Conservation (phyloP, 331 rosid species). For the Quercus phellos region DNA sequence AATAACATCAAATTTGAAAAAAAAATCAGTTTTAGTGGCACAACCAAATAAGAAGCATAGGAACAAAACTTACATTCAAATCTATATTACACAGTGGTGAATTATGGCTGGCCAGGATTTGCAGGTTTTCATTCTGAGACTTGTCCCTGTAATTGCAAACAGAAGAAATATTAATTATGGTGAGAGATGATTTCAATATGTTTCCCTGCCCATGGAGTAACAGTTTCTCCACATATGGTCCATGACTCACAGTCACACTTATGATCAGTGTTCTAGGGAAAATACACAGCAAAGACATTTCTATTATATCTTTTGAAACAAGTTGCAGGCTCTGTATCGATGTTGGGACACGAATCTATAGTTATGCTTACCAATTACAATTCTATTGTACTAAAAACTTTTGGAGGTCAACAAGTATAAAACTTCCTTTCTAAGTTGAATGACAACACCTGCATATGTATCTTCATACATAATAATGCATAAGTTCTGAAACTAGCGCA, state of each 20-base stretch:
- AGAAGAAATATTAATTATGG: slow-evolving; percentile 17
- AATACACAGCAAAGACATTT: neutral
- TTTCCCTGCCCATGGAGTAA: slow-evolving; percentile 5
- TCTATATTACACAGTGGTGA: slow-evolving; percentile 65
- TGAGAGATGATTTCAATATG: neutral
- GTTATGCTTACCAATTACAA: neutral
- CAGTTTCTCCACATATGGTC: slow-evolving; percentile 2
- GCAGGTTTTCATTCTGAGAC: slow-evolving; percentile 62
- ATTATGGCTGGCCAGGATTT: slow-evolving; percentile 65
- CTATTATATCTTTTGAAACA: neutral
- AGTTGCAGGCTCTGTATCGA: neutral
- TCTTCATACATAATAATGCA: neutral
- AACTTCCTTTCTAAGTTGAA: slow-evolving; percentile 2
- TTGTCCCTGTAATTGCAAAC: slow-evolving; percentile 62
- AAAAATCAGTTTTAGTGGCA: neutral
- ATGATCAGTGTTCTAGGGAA: neutral
- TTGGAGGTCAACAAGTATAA: neutral
- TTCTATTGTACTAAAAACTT: neutral
- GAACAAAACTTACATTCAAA: slow-evolving; percentile 63
- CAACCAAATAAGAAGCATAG: neutral
- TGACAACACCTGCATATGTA: slow-evolving; percentile 6
- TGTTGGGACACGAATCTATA: neutral
- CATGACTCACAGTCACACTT: neutral
- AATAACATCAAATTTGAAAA: neutral
- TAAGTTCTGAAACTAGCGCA: slow-evolving; percentile 2